phyloP scores from a whole-genome alignment of 139 green algal species.

The Tetradesmus obliquus region DNA sequence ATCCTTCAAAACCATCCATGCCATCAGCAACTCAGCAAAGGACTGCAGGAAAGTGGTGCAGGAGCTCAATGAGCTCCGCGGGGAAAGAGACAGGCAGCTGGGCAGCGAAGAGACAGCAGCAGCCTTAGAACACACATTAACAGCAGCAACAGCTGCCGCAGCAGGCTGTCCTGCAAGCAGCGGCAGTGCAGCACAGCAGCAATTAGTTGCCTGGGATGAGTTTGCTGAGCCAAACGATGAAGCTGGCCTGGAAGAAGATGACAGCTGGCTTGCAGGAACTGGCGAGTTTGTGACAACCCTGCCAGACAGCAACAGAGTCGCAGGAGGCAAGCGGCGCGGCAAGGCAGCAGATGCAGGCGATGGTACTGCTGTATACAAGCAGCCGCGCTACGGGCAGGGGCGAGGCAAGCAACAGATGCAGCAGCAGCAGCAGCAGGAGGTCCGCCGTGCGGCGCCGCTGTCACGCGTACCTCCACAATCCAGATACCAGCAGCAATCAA shows the following conservation, averaged over 20 bases:
- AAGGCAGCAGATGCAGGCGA: neutral
- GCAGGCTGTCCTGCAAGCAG: neutral
- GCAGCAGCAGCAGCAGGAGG: conserved; percentile 1
- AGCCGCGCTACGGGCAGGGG: neutral
- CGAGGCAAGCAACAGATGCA: conserved; percentile 6
- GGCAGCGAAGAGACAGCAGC: neutral
- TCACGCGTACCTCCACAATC: too few species aligned
- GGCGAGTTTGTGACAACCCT: conserved; percentile 22
- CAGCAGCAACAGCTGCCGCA: neutral
- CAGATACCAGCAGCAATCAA: neutral
- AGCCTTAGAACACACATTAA: neutral
- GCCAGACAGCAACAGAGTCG: neutral
- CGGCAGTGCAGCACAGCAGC: neutral
- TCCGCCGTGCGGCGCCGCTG: neutral
- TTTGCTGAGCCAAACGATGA: conserved; percentile 2
- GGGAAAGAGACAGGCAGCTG: neutral
- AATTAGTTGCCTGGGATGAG: neutral
- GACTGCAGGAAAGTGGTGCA: conserved; percentile 15
- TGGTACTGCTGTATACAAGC: neutral
- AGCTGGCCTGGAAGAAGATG: neutral
- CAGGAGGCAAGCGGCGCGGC: neutral
- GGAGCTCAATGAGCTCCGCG: conserved; percentile 20
- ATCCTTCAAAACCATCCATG: conserved; percentile 10
- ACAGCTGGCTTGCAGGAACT: neutral
- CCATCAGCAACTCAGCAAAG: conserved; percentile 20